phyloP scores from a whole-genome alignment of 2,329 filamentous ascomycete genomes.

The Monosporascus sp. region DNA sequence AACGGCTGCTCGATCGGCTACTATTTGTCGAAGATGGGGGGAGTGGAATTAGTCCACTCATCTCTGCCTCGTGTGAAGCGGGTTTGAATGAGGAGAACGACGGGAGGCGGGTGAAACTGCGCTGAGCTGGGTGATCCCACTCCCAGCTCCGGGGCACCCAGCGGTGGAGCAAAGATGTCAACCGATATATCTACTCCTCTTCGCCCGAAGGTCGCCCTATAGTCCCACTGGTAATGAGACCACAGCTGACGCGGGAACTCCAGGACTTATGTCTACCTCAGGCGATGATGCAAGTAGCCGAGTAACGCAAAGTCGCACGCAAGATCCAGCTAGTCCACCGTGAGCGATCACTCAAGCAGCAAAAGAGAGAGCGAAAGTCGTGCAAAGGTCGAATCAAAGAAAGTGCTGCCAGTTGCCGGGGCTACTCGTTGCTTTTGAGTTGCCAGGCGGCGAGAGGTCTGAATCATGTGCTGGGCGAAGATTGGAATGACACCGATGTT shows the following conservation, averaged over 20 bases:
- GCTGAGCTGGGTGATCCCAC: slow-evolving; percentile 2
- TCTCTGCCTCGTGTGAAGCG: slow-evolving; percentile 3
- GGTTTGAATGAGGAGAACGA: neutral
- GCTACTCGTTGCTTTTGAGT: neutral
- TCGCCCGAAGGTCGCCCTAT: neutral
- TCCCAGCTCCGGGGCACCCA: neutral
- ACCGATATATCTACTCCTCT: neutral
- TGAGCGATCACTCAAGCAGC: too few relatives aligned
- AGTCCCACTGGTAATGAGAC: slow-evolving; percentile 8
- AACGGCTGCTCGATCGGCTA: slow-evolving; percentile 7
- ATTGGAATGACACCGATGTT: neutral
- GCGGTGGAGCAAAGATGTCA: neutral
- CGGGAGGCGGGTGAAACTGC: slow-evolving; percentile 1
- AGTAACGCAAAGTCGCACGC: slow-evolving; percentile 7
- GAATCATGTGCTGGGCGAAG: neutral
- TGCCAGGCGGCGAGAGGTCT: neutral
- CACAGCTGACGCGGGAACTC: slow-evolving; percentile 7
- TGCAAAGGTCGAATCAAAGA: too few relatives aligned
- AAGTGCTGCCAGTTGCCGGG: neutral
- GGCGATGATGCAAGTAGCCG: slow-evolving; percentile 15
- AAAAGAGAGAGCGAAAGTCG: too few relatives aligned
- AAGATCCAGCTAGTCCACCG: slow-evolving; percentile 1
- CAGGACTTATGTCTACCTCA: slow-evolving; percentile 1
- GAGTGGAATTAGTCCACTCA: slow-evolving; percentile 23
- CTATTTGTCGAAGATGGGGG: slow-evolving; percentile 14